Conservation (phyloP, 2,329 filamentous ascomycete genomes). For the Proliferodiscus dingleyae region DNA sequence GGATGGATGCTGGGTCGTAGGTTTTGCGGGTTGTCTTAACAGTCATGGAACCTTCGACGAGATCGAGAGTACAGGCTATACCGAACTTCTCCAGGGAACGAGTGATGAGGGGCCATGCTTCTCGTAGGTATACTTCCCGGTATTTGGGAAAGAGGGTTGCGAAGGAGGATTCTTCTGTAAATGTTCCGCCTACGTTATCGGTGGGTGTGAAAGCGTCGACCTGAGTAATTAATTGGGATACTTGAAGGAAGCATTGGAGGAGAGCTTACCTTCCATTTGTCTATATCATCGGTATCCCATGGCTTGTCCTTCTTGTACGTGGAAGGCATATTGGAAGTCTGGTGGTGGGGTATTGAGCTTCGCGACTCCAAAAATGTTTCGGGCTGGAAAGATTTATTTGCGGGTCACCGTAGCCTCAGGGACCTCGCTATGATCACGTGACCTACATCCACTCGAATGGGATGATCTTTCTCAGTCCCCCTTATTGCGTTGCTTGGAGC, state of each 20-base stretch:
- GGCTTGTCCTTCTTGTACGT: constrained; percentile 87
- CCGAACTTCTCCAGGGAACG: constrained; percentile 80
- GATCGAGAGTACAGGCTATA: constrained; percentile 85
- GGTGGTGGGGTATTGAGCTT: constrained; percentile 13
- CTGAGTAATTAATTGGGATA: constrained; percentile 35
- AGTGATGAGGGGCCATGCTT: constrained; percentile 89
- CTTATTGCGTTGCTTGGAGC: no score
- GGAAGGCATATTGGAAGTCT: constrained; percentile 62
- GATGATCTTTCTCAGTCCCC: no score
- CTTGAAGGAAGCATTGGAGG: neutral
- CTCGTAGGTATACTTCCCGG: constrained; percentile 86
- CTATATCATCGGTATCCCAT: constrained; percentile 94
- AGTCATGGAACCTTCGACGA: constrained; percentile 94
- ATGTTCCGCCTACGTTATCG: constrained; percentile 80
- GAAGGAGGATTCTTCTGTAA: constrained; percentile 91
- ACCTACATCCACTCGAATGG: no score
- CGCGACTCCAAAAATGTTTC: constrained; percentile 10
- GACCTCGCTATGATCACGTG: no score
- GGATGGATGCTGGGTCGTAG: constrained; percentile 84
- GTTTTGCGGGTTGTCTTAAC: constrained; percentile 93
- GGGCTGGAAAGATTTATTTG: constrained; percentile 9
- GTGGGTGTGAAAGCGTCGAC: constrained; percentile 78
- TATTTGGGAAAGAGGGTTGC: constrained; percentile 89
- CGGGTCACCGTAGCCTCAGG: neutral
- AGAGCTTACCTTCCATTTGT: constrained; percentile 76